Percentiles rank a stretch among this genome's conserved stretches.
Evolutionary conservation across 2,329 filamentous ascomycete species (phyloP).

Genomic region (Venturia effusa): DNA sequence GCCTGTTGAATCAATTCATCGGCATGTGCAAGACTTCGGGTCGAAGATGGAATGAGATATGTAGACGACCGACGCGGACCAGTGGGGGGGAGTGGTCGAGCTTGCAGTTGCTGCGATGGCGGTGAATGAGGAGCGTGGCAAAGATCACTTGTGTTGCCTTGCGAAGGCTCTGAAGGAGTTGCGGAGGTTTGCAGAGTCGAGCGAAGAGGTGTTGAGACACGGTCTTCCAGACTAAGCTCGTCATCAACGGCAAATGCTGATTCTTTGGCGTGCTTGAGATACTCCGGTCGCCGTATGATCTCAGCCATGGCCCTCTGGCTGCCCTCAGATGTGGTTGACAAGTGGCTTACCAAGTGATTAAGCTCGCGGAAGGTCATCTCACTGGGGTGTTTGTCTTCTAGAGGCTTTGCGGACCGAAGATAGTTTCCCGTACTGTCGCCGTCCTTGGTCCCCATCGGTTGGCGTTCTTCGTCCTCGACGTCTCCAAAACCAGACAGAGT

Average conservation of each 20-base stretch:
- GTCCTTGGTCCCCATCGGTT: background rate
- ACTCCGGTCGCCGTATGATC: background rate
- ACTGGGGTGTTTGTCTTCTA: background rate
- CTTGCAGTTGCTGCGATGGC: background rate
- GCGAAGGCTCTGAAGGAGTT: background rate
- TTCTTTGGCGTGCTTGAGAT: background rate
- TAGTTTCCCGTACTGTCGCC: background rate
- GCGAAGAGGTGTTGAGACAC: background rate
- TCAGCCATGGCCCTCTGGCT: background rate
- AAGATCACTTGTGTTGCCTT: background rate
- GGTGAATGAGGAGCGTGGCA: background rate
- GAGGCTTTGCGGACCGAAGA: background rate
- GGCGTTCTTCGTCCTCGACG: background rate
- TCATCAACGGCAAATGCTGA: background rate
- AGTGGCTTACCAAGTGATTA: background rate
- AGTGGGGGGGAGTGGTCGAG: background rate
- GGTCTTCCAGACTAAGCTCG: background rate
- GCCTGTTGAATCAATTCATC: background rate
- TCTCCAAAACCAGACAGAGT: background rate
- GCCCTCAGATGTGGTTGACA: background rate
- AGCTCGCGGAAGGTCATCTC: background rate
- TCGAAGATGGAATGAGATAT: background rate
- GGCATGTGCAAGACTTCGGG: background rate
- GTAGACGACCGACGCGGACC: background rate
- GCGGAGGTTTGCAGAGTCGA: background rate